Evolutionary conservation across 1,284 basidiomycete genomes (phyloP).

Genomic region (Malassezia yamatoensis): DNA sequence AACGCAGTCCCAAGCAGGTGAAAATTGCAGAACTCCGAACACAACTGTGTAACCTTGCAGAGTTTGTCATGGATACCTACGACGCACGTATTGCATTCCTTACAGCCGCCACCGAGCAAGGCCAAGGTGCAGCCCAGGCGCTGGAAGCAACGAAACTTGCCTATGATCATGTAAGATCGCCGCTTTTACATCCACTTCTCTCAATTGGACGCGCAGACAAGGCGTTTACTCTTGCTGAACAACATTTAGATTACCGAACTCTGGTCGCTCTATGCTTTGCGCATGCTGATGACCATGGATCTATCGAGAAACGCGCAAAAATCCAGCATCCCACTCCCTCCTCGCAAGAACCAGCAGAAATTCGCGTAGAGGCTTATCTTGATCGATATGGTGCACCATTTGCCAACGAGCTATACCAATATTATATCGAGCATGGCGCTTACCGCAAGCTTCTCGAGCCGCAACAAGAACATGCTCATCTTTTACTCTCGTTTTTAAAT

Average conservation of each 20-base stretch:
- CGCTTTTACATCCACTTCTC: constrained; percentile 65
- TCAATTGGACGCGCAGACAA: constrained; percentile 59
- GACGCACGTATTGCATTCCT: constrained; percentile 48
- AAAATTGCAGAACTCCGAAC: constrained; percentile 50
- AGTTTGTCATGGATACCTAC: constrained; percentile 46
- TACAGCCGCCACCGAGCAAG: constrained; percentile 20
- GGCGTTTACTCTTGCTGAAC: constrained; percentile 72
- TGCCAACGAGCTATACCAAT: constrained; percentile 74
- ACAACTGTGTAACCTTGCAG: constrained; percentile 62
- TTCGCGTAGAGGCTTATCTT: constrained; percentile 58
- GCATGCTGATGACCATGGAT: not conserved
- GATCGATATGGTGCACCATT: constrained; percentile 72
- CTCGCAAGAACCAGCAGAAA: constrained; percentile 26
- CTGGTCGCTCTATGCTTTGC: constrained; percentile 63
- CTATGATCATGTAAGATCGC: constrained; percentile 62
- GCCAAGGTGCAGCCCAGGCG: constrained; percentile 47
- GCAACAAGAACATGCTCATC: constrained; percentile 56
- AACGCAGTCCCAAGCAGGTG: constrained; percentile 48
- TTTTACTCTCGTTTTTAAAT: constrained; percentile 67
- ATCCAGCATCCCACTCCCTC: constrained; percentile 50
- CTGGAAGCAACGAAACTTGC: constrained; percentile 56
- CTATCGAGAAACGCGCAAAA: constrained; percentile 7
- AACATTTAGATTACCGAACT: constrained; percentile 70
- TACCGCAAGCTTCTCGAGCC: constrained; percentile 65
- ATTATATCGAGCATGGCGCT: constrained; percentile 56